Base-by-base conservation (phyloP, 179 eudicot genomes). In the Silene coronaria region DNA sequence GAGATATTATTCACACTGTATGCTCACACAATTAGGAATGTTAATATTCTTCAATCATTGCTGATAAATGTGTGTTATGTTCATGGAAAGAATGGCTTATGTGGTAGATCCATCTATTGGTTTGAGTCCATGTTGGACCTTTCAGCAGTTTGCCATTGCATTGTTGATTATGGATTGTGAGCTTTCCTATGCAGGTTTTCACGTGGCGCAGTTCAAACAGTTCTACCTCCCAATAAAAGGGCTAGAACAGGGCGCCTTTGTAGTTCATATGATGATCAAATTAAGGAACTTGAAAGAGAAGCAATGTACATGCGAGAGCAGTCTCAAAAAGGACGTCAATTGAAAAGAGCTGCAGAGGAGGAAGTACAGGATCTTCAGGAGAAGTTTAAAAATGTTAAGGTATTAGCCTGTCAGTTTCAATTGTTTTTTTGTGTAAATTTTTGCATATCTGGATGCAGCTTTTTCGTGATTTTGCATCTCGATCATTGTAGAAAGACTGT, bases 141-240 rank as follows among this genome's bases (percentile, higher is more conserved):
- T n/a, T 45, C 32, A 64, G 27, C 58, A 17, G 67, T 60, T 22
- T 68, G 66, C 62, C 72, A 21, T n/a, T 67, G 23, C 28, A 34
- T n/a, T 66, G 28, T 67, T 19, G 14, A 30, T 10, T 62, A 32
- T 72, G 67, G 67, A 45, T 58, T 55, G 67, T 36, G 27, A 42
- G 11, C 67, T 64, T 13, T 66, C n/a, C n/a, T 45, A 14, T 70
- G 34, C 78, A 96, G 99, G 99, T 96, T 96, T 83, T 91, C 87
- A 69, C 97, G 97, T 61, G 91, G 89, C 70, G 80, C 89, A 70
- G 90, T 88, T 76, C 90, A 96, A 79, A 91, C 98, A 19, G 81
- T 85, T 80, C 96, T 96, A 75, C 99, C 99, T 62, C 97, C 97
- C n/a, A 82, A 84, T 80, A 91, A 78, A 85, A 84, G 71, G 79